Evolutionary conservation across 768 basidiomycete genomes (phyloP).

Genomic region (Leucocoprinus birnbaumii): DNA sequence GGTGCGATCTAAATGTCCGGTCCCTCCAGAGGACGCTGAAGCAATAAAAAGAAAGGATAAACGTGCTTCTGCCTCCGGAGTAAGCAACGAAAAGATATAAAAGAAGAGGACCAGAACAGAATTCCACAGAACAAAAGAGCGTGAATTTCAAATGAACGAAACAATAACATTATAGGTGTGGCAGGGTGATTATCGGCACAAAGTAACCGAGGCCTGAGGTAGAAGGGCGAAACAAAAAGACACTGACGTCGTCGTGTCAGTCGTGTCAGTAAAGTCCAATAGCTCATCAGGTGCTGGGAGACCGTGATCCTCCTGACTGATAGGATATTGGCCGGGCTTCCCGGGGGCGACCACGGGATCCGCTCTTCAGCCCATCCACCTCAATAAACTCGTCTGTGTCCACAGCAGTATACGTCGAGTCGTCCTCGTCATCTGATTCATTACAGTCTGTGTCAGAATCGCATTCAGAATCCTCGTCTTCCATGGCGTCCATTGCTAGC

Average conservation of each 20-base stretch:
- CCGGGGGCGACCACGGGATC: conserved; percentile 10
- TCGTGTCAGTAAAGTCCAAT: conserved; percentile 1
- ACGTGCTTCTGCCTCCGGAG: conserved; percentile 39
- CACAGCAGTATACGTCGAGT: conserved; percentile 31
- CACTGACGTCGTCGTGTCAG: neutral
- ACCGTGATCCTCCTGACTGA: conserved; percentile 17
- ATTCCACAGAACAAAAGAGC: neutral
- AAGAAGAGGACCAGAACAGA: neutral
- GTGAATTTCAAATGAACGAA: conserved; percentile 5
- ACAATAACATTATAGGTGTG: conserved; percentile 8
- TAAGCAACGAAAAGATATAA: conserved; percentile 4
- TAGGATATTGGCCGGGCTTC: conserved; percentile 34
- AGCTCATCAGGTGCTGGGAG: conserved; percentile 1
- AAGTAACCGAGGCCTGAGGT: conserved; percentile 6
- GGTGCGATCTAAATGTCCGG: conserved; percentile 10
- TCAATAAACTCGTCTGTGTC: conserved; percentile 34
- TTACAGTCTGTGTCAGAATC: conserved; percentile 36
- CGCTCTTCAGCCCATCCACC: conserved; percentile 17
- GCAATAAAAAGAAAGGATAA: conserved; percentile 24
- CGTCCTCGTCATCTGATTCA: conserved; percentile 33
- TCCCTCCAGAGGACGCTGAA: conserved; percentile 9
- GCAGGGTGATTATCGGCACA: neutral
- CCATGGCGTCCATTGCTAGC: conserved; percentile 36
- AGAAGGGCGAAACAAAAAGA: conserved; percentile 2
- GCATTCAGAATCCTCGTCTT: conserved; percentile 27